Evolutionary conservation across 148 eudicot species (phyloP).

Genomic region (Camellia sinensis): DNA sequence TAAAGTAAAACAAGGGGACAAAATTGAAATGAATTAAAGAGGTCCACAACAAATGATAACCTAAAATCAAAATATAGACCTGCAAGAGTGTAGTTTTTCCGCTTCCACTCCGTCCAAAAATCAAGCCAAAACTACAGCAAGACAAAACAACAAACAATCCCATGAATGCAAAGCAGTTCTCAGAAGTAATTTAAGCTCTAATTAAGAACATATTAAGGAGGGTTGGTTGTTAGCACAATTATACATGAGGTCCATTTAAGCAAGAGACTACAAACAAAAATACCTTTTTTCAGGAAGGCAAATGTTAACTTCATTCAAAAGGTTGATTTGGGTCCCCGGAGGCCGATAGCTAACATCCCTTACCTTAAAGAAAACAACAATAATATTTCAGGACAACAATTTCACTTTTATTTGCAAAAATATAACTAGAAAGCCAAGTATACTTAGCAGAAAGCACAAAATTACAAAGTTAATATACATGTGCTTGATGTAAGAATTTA

Average conservation of each 20-base stretch:
- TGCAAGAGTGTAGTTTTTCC: slow-evolving; percentile 97
- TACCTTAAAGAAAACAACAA: slow-evolving; percentile 41
- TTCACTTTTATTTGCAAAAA: not conserved
- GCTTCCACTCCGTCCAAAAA: slow-evolving; percentile 98
- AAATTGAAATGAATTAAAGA: not conserved
- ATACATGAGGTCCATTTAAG: not conserved
- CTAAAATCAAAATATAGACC: slow-evolving; percentile 38
- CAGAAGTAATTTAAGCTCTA: not conserved
- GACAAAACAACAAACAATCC: slow-evolving; percentile 15
- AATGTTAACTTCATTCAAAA: slow-evolving; percentile 62
- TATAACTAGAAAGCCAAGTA: not conserved
- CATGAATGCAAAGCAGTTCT: slow-evolving; percentile 3
- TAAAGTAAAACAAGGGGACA: slow-evolving; percentile 1
- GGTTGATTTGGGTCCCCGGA: slow-evolving; percentile 77
- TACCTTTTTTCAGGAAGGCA: slow-evolving; percentile 76
- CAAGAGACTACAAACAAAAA: not conserved
- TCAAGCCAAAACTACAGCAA: slow-evolving; percentile 75
- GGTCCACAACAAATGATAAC: not conserved
- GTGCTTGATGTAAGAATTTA: not conserved
- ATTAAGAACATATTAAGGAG: not conserved
- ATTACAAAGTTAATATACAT: not conserved
- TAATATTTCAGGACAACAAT: slow-evolving; percentile 3
- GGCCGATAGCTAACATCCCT: slow-evolving; percentile 69
- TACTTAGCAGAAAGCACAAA: not conserved
- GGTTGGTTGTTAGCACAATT: not conserved